A percentile compares a stretch with the other conserved stretches of the same genome.
Conservation (phyloP, 768 basidiomycete genomes). For the Tricholoma sp. region DNA sequence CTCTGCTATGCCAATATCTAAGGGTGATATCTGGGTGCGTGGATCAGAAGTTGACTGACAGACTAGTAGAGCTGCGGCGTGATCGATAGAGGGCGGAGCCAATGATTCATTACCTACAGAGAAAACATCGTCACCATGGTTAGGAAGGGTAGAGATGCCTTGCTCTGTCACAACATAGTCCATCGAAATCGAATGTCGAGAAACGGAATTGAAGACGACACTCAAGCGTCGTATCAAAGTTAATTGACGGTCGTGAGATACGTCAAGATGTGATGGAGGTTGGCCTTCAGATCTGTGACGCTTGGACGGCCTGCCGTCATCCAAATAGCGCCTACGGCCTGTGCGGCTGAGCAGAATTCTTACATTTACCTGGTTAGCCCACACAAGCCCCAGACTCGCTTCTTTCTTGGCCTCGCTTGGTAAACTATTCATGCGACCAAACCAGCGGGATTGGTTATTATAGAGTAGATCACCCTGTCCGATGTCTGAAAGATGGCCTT, state of each 20-base stretch:
- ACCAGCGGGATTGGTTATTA: constrained; percentile 70
- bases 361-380: constrained; percentile 90
- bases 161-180: constrained; percentile 70
- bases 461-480: constrained; percentile 48
- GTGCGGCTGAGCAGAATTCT: constrained; percentile 83
- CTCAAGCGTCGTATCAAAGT: constrained; percentile 66
- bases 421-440: constrained; percentile 56
- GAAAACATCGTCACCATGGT: constrained; percentile 10
- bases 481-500: constrained; percentile 15
- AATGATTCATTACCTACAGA: constrained; percentile 7
- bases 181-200: constrained; percentile 43
- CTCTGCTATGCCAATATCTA: constrained; percentile 12
- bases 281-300: constrained; percentile 18
- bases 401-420: constrained; percentile 64
- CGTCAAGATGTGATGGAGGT: not conserved
- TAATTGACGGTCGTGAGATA: constrained; percentile 30
- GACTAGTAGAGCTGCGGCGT: not conserved
- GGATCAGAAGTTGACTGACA: not conserved
- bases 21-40: constrained; percentile 9
- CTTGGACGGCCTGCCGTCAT: constrained; percentile 24
- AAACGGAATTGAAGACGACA: constrained; percentile 71
- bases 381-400: constrained; percentile 80
- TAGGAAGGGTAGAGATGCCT: constrained; percentile 42
- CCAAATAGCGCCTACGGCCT: constrained; percentile 54
- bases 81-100: not conserved